Percentiles rank a stretch among this genome's conserved stretches.
These are phyloP conservation scores for Protomyces arabidopsidicola DNA, from an alignment of 1,139 yeast genomes.

Conservation along the genomic window DNA sequence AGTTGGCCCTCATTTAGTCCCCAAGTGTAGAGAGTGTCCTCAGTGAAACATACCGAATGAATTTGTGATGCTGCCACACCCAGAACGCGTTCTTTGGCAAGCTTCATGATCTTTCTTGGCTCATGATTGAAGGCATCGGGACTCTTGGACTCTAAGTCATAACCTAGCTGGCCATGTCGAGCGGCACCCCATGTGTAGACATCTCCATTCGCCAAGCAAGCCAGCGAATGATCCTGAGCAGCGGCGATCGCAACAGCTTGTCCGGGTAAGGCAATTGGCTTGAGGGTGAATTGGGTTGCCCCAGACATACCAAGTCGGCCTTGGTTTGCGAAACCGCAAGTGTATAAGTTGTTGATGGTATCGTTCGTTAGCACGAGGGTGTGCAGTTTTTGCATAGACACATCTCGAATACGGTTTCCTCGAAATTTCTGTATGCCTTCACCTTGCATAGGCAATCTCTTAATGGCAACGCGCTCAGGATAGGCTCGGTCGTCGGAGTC, in stretches of 20 bases:
- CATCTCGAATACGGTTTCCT: constrained; percentile 42
- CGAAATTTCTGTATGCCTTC: constrained; percentile 23
- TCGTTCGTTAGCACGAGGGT: constrained; percentile 56
- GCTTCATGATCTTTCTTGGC: constrained; percentile 46
- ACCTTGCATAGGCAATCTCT: background rate
- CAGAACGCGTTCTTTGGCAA: constrained; percentile 45
- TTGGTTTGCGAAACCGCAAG: constrained; percentile 65
- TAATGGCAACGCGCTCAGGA: constrained; percentile 39
- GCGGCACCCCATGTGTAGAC: constrained; percentile 79
- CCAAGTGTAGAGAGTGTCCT: constrained; percentile 58
- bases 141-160: constrained; percentile 40
- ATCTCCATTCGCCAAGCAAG: constrained; percentile 50
- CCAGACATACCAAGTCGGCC: constrained; percentile 65
- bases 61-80: constrained; percentile 67
- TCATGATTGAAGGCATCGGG: constrained; percentile 46
- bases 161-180: constrained; percentile 61
- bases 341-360: constrained; percentile 46
- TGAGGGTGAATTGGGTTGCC: constrained; percentile 40
- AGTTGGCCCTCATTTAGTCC: constrained; percentile 85
- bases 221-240: constrained; percentile 65
- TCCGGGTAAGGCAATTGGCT: constrained; percentile 37
- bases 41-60: constrained; percentile 63
- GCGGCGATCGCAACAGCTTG: constrained; percentile 48
- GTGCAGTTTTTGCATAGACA: constrained; percentile 62
- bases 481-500: constrained; percentile 55